These are phyloP conservation scores for Cercospora sp. DNA, from an alignment of 2,329 filamentous ascomycete species.

Conservation along the genomic window DNA sequence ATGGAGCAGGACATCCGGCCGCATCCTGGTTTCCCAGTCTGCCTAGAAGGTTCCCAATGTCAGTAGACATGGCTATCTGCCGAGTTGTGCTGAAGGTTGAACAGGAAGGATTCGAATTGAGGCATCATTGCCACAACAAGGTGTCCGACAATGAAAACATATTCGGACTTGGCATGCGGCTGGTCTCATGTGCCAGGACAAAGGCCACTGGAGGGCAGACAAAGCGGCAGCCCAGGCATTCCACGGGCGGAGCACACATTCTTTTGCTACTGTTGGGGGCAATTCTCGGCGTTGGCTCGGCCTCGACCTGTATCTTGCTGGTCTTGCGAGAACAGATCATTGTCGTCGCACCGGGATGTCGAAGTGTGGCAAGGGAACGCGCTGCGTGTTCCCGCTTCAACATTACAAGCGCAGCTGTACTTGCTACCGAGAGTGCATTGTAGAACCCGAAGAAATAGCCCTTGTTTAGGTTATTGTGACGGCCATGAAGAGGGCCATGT, in stretches of 20 bases:
- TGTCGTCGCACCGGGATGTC: not conserved
- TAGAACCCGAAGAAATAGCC: not conserved
- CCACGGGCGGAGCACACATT: not conserved
- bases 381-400: not conserved
- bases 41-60: slow-evolving; percentile 6
- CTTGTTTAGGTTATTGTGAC: not conserved
- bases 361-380: too few species aligned
- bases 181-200: not conserved
- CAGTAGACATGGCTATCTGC: not conserved
- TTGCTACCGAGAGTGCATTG: too few species aligned
- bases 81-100: not conserved
- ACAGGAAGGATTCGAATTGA: not conserved
- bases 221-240: not conserved
- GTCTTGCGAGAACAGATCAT: not conserved
- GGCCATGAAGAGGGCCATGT: not conserved
- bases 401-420: not conserved
- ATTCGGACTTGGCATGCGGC: not conserved
- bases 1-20: slow-evolving; percentile 32
- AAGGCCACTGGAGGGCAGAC: not conserved
- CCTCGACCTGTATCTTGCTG: not conserved
- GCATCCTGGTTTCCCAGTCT: slow-evolving; percentile 24
- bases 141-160: not conserved
- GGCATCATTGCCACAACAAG: not conserved
- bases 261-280: not conserved
- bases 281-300: not conserved